phyloP scores from a whole-genome alignment of 176 grass and related monocot species.

The Zea luxurians region DNA sequence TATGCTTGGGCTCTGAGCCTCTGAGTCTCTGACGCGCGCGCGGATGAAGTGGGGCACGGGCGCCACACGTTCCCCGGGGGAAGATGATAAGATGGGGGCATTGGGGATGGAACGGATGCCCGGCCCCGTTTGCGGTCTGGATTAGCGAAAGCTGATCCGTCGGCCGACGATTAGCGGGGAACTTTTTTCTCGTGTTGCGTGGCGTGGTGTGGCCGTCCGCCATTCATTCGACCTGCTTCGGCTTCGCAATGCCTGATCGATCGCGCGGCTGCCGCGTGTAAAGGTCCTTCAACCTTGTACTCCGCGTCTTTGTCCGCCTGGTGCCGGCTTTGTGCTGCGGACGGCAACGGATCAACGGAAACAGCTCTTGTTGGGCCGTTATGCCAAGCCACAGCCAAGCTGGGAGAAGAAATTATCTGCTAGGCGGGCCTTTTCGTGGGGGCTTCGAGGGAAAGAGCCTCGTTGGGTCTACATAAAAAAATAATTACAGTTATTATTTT shows the following conservation, averaged over 20 bases:
- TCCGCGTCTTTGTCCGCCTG: not conserved
- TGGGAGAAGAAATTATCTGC: no score
- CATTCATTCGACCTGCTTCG: no score
- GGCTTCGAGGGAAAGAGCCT: no score
- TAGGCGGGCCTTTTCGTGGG: no score
- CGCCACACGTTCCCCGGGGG: conserved; percentile 47
- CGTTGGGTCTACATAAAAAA: no score
- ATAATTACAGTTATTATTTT: no score
- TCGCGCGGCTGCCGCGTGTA: not conserved
- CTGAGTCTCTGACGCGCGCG: not conserved
- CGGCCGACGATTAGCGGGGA: not conserved
- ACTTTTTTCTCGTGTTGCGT: not conserved
- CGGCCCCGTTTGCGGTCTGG: not conserved
- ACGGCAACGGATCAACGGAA: not conserved
- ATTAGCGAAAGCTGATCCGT: not conserved
- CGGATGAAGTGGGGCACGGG: conserved; percentile 29
- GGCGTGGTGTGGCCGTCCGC: not conserved
- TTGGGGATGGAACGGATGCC: no score
- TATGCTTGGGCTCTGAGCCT: not conserved
- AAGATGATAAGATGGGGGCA: conserved; percentile 55
- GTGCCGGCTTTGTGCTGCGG: not conserved
- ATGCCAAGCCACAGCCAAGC: not conserved
- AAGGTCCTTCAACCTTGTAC: not conserved
- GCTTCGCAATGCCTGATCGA: no score
- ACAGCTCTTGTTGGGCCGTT: not conserved